Base-by-base conservation (phyloP, 768 basidiomycete genomes). In the Crassisporium funariophilum region DNA sequence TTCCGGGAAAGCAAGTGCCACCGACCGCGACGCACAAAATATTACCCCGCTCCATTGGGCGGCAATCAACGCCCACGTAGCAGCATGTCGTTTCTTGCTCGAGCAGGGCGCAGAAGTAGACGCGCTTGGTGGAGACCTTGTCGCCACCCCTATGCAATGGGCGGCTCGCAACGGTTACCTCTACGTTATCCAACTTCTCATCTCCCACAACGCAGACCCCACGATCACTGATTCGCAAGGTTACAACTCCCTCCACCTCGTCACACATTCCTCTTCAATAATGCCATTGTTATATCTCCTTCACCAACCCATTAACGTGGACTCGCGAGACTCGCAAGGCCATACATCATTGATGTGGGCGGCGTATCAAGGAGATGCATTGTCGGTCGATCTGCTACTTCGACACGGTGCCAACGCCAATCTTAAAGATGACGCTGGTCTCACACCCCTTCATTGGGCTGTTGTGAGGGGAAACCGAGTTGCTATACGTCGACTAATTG, bases 291-390 rank as follows among this genome's bases (percentile, higher is more conserved):
- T 98, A 27, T 95, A 92, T 60, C 74, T 97, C 19, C 77, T 98
- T 5, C 91, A 95, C 62, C 95, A 98, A 63, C 94, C 95, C 2
- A 81, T 99, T 52, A 86, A 83, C 34, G 87, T 98, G 48, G 97
- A 99, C 63, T 86, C 87, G 37, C 79, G 84, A 31, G 97, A 99
- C 65, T 75, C 84, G 1, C 88, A 91, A 58, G 97, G 97, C 0
- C 97, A 98, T 62, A 97, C 95, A 0, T 78, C 91, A 0, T 76
- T 98, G 40, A 97, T 98, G 91, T 99, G 97, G 97, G 97, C 97
- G 4, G 91, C 93, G 7, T 99, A 98, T 67, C 97, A 99, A 64
- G 97, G 97, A 36, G 97, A 99, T 61, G 94, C 93, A 2, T 79
- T 98, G 24, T 92, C 90, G 2, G 94, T 98, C 4, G 94, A 98